Evolutionary conservation across 768 basidiomycete genomes (phyloP).

Genomic region (Cystobasidium ongulense): DNA sequence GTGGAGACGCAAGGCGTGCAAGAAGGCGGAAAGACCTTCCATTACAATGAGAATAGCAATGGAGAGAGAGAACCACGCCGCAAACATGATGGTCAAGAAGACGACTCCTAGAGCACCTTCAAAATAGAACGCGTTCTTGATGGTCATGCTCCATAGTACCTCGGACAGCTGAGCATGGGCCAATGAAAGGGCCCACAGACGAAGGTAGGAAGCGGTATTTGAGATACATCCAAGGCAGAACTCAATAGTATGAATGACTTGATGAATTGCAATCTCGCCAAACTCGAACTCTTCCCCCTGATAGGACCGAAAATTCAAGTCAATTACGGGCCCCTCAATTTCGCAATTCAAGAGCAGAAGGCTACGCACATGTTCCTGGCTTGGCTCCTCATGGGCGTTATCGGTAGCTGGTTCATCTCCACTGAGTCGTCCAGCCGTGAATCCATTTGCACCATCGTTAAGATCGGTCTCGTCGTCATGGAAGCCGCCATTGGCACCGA

Average conservation of each 20-base stretch:
- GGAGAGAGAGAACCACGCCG: slow-evolving; percentile 74
- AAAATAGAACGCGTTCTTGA: slow-evolving; percentile 49
- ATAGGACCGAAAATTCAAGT: not conserved
- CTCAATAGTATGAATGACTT: slow-evolving; percentile 94
- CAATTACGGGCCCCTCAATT: not conserved
- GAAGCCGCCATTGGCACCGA: slow-evolving; percentile 45
- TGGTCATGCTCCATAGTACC: slow-evolving; percentile 55
- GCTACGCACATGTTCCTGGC: slow-evolving; percentile 53
- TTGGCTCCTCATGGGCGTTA: slow-evolving; percentile 56
- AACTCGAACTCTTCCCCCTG: slow-evolving; percentile 70
- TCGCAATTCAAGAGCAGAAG: not conserved
- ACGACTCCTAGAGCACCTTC: slow-evolving; percentile 51
- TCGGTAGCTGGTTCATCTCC: slow-evolving; percentile 52
- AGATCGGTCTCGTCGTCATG: slow-evolving; percentile 55
- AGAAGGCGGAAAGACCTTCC: slow-evolving; percentile 94
- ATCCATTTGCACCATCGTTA: slow-evolving; percentile 63
- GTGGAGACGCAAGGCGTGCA: slow-evolving; percentile 90
- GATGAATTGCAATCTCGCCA: slow-evolving; percentile 89
- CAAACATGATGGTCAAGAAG: slow-evolving; percentile 59
- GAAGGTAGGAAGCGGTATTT: slow-evolving; percentile 85
- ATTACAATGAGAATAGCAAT: slow-evolving; percentile 71
- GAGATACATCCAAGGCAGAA: slow-evolving; percentile 99
- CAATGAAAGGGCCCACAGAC: slow-evolving; percentile 57
- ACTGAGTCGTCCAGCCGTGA: slow-evolving; percentile 44
- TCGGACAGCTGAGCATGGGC: slow-evolving; percentile 96